Evolutionary conservation across 2,329 filamentous ascomycete genomes (phyloP).

Genomic region (Rasamsonia emersonii): DNA sequence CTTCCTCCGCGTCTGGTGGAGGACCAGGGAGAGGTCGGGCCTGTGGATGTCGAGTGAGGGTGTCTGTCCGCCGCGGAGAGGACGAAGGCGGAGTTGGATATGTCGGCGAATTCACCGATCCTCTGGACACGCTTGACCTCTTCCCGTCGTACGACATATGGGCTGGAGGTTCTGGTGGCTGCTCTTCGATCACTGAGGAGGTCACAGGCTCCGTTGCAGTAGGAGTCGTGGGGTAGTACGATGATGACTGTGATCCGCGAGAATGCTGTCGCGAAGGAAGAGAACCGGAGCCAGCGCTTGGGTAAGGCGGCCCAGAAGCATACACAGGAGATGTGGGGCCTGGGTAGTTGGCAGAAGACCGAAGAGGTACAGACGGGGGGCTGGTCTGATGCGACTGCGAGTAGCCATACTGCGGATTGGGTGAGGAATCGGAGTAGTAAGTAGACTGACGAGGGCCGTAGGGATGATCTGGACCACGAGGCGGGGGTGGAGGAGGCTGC

Average conservation of each 20-base stretch:
- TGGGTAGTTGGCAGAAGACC: slow-evolving; percentile 21
- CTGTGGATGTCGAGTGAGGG: slow-evolving; percentile 48
- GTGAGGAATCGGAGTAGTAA: slow-evolving; percentile 16
- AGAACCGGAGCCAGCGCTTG: slow-evolving; percentile 9
- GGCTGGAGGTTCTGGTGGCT: slow-evolving; percentile 25
- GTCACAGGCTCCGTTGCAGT: slow-evolving; percentile 13
- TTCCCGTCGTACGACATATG: slow-evolving; percentile 20
- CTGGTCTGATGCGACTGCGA: slow-evolving; percentile 15
- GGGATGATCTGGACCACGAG: slow-evolving; percentile 29
- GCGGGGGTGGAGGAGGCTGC: slow-evolving; percentile 29
- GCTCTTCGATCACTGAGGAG: slow-evolving; percentile 18
- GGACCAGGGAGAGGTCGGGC: slow-evolving; percentile 52
- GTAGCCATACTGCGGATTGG: slow-evolving; percentile 20
- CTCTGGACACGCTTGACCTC: slow-evolving; percentile 20
- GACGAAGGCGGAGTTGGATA: slow-evolving; percentile 42
- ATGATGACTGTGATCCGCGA: slow-evolving; percentile 14
- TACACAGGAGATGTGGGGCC: slow-evolving; percentile 16
- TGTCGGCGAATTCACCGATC: slow-evolving; percentile 31
- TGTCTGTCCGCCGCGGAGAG: slow-evolving; percentile 44
- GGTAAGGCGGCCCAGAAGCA: slow-evolving; percentile 16
- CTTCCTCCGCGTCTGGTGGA: slow-evolving; percentile 39
- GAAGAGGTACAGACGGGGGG: slow-evolving; percentile 17
- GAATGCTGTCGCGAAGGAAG: slow-evolving; percentile 17
- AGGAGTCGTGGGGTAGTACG: slow-evolving; percentile 17
- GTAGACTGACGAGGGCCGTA: slow-evolving; percentile 27